These are phyloP conservation scores for Alternaria sp. DNA, from an alignment of 2,329 filamentous ascomycete species.

Conservation along the genomic window DNA sequence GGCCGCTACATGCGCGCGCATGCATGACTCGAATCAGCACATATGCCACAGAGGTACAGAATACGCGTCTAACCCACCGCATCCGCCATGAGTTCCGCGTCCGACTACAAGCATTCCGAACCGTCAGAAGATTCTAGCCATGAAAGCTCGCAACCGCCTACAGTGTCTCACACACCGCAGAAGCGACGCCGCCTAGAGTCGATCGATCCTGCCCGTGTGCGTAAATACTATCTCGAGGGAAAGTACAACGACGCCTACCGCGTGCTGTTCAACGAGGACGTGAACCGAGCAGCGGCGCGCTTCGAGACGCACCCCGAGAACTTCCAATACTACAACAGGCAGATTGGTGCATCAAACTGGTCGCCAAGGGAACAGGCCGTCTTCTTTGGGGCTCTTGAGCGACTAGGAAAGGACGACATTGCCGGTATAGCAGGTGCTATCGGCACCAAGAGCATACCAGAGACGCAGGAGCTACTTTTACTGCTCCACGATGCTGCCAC, in stretches of 20 bases:
- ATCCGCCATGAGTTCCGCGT: slow-evolving; percentile 29
- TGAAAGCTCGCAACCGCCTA: not conserved
- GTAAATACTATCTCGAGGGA: slow-evolving; percentile 44
- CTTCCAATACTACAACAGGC: slow-evolving; percentile 52
- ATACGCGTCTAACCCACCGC: not conserved
- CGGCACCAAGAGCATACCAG: slow-evolving; percentile 74
- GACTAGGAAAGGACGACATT: slow-evolving; percentile 70
- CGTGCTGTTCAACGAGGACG: slow-evolving; percentile 43
- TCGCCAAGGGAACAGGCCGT: slow-evolving; percentile 71
- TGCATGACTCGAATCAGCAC: not conserved
- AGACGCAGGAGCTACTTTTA: slow-evolving; percentile 74
- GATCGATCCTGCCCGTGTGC: slow-evolving; percentile 19
- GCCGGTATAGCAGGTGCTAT: slow-evolving; percentile 69
- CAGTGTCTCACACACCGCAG: slow-evolving; percentile 24
- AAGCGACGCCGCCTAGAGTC: slow-evolving; percentile 39
- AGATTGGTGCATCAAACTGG: slow-evolving; percentile 77
- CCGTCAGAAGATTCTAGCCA: slow-evolving; percentile 9
- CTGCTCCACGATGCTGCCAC: slow-evolving; percentile 64
- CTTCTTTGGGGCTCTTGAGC: slow-evolving; percentile 72
- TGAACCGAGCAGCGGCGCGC: slow-evolving; percentile 28
- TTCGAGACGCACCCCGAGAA: slow-evolving; percentile 18
- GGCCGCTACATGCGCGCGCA: slow-evolving; percentile 7
- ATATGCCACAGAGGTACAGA: not conserved
- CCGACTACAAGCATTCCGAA: slow-evolving; percentile 13
- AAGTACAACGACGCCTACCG: slow-evolving; percentile 58